Percentiles rank a stretch among this genome's conserved stretches.
Evolutionary conservation across 1,284 basidiomycete genomes (phyloP).

Genomic region (Trichosporon faecale): DNA sequence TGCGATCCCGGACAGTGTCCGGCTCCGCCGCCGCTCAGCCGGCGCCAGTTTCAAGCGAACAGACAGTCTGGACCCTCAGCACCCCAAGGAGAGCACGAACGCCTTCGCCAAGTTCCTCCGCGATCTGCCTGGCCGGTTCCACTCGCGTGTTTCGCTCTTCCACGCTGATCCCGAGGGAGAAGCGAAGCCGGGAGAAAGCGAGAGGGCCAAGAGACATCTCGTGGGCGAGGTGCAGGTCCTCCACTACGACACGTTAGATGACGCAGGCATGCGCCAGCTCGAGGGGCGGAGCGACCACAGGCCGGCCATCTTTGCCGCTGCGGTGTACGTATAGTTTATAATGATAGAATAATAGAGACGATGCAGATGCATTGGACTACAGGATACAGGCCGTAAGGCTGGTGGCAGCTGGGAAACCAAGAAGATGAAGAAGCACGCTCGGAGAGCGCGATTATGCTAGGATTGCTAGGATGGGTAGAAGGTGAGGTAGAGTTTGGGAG

Average conservation of each 20-base stretch:
- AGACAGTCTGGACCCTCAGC: neutral
- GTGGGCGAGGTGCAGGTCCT: constrained; percentile 50
- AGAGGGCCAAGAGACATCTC: constrained; percentile 25
- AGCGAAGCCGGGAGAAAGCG: neutral
- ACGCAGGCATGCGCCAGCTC: constrained; percentile 48
- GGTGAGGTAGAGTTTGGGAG: no score
- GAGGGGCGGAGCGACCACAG: constrained; percentile 51
- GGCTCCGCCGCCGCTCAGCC: neutral
- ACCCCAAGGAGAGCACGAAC: neutral
- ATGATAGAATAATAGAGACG: neutral
- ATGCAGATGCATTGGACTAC: neutral
- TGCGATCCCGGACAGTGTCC: neutral
- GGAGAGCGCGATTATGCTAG: neutral
- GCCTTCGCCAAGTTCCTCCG: constrained; percentile 36
- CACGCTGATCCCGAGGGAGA: constrained; percentile 13
- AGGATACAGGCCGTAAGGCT: neutral
- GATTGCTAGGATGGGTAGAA: no score
- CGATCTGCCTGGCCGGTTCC: constrained; percentile 40
- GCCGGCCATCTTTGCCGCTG: constrained; percentile 50
- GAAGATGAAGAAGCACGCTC: neutral
- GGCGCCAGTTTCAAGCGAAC: neutral
- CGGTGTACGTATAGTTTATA: constrained; percentile 40
- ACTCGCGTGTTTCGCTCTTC: constrained; percentile 22
- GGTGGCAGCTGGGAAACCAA: neutral
- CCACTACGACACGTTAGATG: constrained; percentile 52